phyloP scores from a whole-genome alignment of 202 grass and related monocot genomes.

The Setaria italica region DNA sequence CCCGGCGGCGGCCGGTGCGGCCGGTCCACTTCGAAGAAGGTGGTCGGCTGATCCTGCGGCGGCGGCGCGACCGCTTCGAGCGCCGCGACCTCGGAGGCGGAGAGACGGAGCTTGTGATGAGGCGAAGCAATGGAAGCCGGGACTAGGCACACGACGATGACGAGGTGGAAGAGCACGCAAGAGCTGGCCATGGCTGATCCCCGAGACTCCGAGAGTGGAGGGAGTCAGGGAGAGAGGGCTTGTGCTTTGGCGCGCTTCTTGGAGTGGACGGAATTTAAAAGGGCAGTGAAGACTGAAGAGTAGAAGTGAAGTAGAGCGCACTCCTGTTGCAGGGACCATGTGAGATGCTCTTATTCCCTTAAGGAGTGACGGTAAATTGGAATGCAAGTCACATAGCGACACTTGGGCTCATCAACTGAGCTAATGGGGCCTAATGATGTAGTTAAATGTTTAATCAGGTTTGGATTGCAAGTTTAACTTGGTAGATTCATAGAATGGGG shows the following conservation, averaged over 20 bases:
- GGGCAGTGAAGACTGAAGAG: slow-evolving; percentile 11
- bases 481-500: slow-evolving; percentile 15
- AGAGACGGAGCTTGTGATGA: slow-evolving; percentile 45
- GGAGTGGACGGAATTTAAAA: slow-evolving; percentile 33
- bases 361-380: slow-evolving; percentile 31
- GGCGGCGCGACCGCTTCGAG: slow-evolving; percentile 17
- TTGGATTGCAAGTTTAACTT: slow-evolving; percentile 55
- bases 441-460: slow-evolving; percentile 28
- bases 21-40: slow-evolving; percentile 77
- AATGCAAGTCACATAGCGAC: slow-evolving; percentile 51
- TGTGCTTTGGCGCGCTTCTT: slow-evolving; percentile 49
- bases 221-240: background rate
- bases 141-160: background rate
- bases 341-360: slow-evolving; percentile 25
- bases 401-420: background rate
- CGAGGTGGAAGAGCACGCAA: slow-evolving; percentile 12
- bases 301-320: slow-evolving; percentile 47
- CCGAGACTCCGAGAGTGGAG: background rate
- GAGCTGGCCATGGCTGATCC: slow-evolving; percentile 28
- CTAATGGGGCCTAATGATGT: slow-evolving; percentile 15
- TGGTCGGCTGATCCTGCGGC: slow-evolving; percentile 42
- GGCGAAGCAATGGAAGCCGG: background rate
- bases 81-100: slow-evolving; percentile 25
- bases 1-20: slow-evolving; percentile 51
- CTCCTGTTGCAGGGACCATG: slow-evolving; percentile 17